Evolutionary conservation across 805 yeast species (phyloP), one percentile per base, ranked within the genome.

Genomic region (Yarrowia yakushimensis): DNA sequence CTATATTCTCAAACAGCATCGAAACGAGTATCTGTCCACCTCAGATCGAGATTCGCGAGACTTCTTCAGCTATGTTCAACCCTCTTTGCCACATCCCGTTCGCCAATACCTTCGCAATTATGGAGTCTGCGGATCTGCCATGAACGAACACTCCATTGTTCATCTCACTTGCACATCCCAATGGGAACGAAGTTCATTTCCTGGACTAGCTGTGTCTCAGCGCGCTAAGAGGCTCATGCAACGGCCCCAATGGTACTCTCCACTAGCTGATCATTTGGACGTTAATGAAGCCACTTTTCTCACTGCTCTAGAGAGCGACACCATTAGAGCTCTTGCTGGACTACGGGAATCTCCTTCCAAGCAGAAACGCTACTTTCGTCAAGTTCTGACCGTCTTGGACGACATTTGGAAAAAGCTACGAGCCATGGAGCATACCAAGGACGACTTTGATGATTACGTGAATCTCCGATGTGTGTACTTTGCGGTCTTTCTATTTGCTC

Each of bases 121-220:
- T 10, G 55, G 55, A 31, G 55, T 48, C n/a, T 33, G 39, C 11
- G 55, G 39, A 11, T 18, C 39, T 1, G 20, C 39, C 11, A 33
- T 33, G 39, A 22, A 48, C 20, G 39, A 48, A 15, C 55, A 48
- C 22, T 22, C 55, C 39, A 48, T 48, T 6, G 39, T 48, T 6
- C 55, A 48, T 18, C 55, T 48, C 39, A 48, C 55, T 15, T 48
- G 55, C 39, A 48, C 55, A 5, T 48, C 55, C 9, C 22, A 48
- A 12, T 48, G 55, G 55, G 55, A 48, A 31, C 27, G 55, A 5
- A 31, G 20, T 22, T 20, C 55, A 4, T 31, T 48, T 23, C 55
- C 55, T n/a, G 55, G 55, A 4, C 15, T 48, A 5, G 37, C 55
- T 2, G 55, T 48, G 9, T 48, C 55, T 13, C 30, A 22, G 6